These are phyloP conservation scores for Isoetes engelmannii DNA, from an alignment of 83 land plant species.

Conservation along the genomic window DNA sequence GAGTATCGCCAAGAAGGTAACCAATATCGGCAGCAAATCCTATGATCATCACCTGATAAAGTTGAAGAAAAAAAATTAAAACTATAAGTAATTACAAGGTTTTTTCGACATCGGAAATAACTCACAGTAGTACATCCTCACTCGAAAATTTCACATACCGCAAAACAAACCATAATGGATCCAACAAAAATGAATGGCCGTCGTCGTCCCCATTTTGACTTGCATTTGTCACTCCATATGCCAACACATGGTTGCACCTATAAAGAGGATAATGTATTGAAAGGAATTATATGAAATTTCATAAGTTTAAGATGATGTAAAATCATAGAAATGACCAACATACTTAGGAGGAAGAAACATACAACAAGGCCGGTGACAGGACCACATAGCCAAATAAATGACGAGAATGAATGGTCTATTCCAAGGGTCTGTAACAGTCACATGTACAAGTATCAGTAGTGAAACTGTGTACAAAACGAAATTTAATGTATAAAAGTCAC, in stretches of 20 bases:
- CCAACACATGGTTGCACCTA: slow-evolving; percentile 99
- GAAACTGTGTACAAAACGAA: too few species aligned
- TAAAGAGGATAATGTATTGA: background rate
- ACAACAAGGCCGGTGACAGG: slow-evolving; percentile 97
- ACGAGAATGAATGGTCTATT: slow-evolving; percentile 79
- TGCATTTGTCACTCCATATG: slow-evolving; percentile 96
- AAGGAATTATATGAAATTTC: background rate
- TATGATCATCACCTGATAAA: slow-evolving; percentile 70
- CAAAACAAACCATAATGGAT: slow-evolving; percentile 62
- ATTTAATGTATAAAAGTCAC: too few species aligned
- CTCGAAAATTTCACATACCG: slow-evolving; percentile 46
- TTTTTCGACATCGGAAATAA: background rate
- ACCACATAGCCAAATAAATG: slow-evolving; percentile 99
- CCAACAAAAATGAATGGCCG: slow-evolving; percentile 82
- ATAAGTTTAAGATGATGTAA: background rate
- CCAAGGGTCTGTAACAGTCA: slow-evolving; percentile 70
- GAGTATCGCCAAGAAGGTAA: slow-evolving; percentile 78
- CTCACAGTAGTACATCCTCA: background rate
- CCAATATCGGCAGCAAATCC: slow-evolving; percentile 99
- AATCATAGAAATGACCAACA: background rate
- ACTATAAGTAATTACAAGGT: background rate
- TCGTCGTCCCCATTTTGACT: slow-evolving; percentile 80
- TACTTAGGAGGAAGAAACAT: slow-evolving; percentile 20
- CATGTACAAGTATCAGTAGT: too few species aligned
- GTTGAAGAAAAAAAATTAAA: too few species aligned